Evolutionary conservation across 192 early-diverging fungal genomes (phyloP).

Genomic region (Paraglomus brasilianum): DNA sequence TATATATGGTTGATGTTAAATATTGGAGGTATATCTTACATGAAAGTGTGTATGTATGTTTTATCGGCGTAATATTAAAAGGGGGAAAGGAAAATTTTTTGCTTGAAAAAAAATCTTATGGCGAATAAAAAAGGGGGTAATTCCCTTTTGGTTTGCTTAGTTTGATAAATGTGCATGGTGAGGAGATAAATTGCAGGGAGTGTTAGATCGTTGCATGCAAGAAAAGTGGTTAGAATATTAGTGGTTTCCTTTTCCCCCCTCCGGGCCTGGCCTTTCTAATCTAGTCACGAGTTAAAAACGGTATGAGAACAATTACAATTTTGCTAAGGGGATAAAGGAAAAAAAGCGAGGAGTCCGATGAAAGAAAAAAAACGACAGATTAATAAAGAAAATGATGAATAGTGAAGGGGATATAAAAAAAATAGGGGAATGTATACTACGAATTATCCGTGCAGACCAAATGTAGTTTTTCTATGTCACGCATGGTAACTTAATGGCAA

Average conservation of each 20-base stretch:
- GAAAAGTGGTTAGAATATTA: too few relatives aligned
- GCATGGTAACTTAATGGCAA: background rate
- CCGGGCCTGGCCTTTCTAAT: conserved; percentile 25
- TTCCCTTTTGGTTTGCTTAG: too few relatives aligned
- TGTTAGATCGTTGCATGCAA: too few relatives aligned
- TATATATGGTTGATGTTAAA: too few relatives aligned
- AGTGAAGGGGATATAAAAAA: background rate
- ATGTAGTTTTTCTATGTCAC: background rate
- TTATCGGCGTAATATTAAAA: conserved; percentile 18
- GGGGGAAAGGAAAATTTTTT: background rate
- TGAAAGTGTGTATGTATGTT: background rate
- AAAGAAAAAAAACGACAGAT: conserved; percentile 13
- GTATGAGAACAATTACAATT: background rate
- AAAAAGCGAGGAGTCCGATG: background rate
- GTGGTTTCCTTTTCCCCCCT: background rate
- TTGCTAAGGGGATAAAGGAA: background rate
- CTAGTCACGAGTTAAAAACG: too few relatives aligned
- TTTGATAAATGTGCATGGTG: too few relatives aligned
- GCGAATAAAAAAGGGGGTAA: too few relatives aligned
- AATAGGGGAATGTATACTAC: background rate
- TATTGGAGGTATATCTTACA: conserved; percentile 14
- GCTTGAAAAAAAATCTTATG: background rate
- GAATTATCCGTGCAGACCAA: background rate
- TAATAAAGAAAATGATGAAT: background rate
- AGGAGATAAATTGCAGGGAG: too few relatives aligned